These are phyloP conservation scores for Mycena pura DNA, from an alignment of 768 basidiomycete species.

Conservation along the genomic window DNA sequence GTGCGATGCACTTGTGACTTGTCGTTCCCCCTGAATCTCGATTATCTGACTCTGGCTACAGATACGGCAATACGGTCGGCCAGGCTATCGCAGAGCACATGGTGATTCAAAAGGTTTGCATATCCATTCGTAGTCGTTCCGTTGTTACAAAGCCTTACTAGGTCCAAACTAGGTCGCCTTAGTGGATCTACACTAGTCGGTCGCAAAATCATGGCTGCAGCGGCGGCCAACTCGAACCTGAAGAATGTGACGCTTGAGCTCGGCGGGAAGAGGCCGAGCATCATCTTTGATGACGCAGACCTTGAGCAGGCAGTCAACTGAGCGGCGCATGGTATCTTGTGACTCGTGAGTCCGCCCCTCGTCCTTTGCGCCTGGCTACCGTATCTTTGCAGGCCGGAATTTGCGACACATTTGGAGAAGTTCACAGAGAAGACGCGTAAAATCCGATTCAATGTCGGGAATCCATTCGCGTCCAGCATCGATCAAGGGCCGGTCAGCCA, in stretches of 20 bases:
- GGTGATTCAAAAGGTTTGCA: conserved; percentile 70
- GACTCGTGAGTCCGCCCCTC: no score
- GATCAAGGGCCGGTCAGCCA: conserved; percentile 59
- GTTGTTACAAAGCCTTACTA: conserved; percentile 33
- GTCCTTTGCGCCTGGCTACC: conserved; percentile 39
- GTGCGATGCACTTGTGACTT: no score
- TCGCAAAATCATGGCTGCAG: conserved; percentile 66
- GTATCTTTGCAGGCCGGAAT: conserved; percentile 64
- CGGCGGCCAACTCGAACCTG: conserved; percentile 68
- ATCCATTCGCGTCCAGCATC: conserved; percentile 49
- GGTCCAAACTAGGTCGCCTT: conserved; percentile 74
- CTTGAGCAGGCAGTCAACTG: conserved; percentile 64
- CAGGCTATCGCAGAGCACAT: conserved; percentile 73
- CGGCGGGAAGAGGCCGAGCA: conserved; percentile 70
- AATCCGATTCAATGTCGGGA: conserved; percentile 51
- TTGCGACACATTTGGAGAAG: conserved; percentile 58
- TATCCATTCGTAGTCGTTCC: no score
- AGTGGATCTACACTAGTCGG: conserved; percentile 75
- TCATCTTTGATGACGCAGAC: conserved; percentile 70
- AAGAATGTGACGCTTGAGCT: conserved; percentile 77
- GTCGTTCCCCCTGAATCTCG: no score
- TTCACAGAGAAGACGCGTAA: conserved; percentile 44
- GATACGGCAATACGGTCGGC: conserved; percentile 75
- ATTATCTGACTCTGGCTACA: no score
- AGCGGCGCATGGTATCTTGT: conserved; percentile 67